Evolutionary conservation across 805 yeast species (phyloP).

Genomic region (Blastobotrys robertii): DNA sequence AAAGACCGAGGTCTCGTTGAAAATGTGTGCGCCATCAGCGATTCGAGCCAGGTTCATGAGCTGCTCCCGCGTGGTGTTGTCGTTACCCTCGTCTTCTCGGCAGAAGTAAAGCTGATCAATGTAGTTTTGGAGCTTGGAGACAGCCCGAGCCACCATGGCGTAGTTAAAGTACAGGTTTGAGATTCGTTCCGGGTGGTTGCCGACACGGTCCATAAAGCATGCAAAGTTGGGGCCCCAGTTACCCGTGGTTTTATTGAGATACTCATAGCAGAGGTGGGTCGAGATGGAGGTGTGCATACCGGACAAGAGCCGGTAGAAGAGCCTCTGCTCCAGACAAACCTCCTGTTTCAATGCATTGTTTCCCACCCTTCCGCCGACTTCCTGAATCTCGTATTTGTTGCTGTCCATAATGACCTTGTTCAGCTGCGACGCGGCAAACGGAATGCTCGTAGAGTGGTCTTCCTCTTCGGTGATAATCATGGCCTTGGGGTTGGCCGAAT

Average conservation of each 20-base stretch:
- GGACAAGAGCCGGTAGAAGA: conserved; percentile 75
- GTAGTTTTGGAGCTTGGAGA: conserved; percentile 54
- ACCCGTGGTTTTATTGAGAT: conserved; percentile 58
- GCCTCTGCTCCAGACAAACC: conserved; percentile 74
- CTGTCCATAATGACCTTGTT: conserved; percentile 15
- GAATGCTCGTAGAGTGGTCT: conserved; percentile 1
- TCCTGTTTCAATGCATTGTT: conserved; percentile 32
- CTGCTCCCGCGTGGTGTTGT: conserved; percentile 36
- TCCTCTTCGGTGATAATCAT: no score
- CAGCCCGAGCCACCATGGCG: conserved; percentile 74
- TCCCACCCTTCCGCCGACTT: conserved; percentile 20
- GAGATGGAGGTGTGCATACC: conserved; percentile 96
- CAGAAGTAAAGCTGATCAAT: conserved; percentile 45
- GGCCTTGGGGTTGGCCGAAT: not conserved
- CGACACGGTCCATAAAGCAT: conserved; percentile 82
- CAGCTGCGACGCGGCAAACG: conserved; percentile 11
- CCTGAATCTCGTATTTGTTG: conserved; percentile 19
- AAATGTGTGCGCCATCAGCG: conserved; percentile 26
- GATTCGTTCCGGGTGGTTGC: conserved; percentile 78
- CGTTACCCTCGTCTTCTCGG: conserved; percentile 30
- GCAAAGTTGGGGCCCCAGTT: conserved; percentile 77
- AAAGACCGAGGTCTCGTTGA: conserved; percentile 44
- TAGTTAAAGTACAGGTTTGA: conserved; percentile 88
- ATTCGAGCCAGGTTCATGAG: conserved; percentile 31
- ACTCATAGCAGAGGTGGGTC: conserved; percentile 83